phyloP scores from a whole-genome alignment of 2,329 filamentous ascomycete species.

The Phaeoacremonium minimum region DNA sequence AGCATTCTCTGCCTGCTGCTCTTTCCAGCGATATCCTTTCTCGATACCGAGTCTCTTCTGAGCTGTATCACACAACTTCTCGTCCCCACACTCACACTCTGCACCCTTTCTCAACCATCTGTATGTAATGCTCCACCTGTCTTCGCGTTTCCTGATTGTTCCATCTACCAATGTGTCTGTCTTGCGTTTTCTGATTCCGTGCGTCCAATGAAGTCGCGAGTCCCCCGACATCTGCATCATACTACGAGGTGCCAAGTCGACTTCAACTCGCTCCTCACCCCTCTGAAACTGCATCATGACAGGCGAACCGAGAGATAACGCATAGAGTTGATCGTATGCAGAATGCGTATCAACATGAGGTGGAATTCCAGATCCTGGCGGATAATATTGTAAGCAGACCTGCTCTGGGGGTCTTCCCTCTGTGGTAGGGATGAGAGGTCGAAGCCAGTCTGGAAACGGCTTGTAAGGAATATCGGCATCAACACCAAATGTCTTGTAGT shows the following conservation, averaged over 20 bases:
- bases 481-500: conserved; percentile 54
- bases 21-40: conserved; percentile 46
- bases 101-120: conserved; percentile 43
- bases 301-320: conserved; percentile 34
- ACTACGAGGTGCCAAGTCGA: conserved; percentile 43
- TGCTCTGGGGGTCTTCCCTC: conserved; percentile 46
- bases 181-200: conserved; percentile 24
- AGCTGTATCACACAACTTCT: conserved; percentile 46
- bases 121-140: conserved; percentile 53
- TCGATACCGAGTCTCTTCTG: conserved; percentile 39
- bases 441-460: conserved; percentile 46
- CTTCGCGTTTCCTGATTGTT: conserved; percentile 31
- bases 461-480: conserved; percentile 44
- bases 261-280: conserved; percentile 25
- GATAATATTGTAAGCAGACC: conserved; percentile 57
- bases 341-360: conserved; percentile 57
- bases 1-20: conserved; percentile 9
- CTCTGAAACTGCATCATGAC: conserved; percentile 39
- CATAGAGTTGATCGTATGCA: conserved; percentile 39
- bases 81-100: conserved; percentile 45
- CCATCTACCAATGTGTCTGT: conserved; percentile 35
- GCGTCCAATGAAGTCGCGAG: conserved; percentile 43
- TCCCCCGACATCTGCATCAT: conserved; percentile 48
- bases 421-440: conserved; percentile 37
- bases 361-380: conserved; percentile 55